Evolutionary conservation across 495 filamentous ascomycete genomes (phyloP).

Genomic region (Trichodelitschia bisporula): DNA sequence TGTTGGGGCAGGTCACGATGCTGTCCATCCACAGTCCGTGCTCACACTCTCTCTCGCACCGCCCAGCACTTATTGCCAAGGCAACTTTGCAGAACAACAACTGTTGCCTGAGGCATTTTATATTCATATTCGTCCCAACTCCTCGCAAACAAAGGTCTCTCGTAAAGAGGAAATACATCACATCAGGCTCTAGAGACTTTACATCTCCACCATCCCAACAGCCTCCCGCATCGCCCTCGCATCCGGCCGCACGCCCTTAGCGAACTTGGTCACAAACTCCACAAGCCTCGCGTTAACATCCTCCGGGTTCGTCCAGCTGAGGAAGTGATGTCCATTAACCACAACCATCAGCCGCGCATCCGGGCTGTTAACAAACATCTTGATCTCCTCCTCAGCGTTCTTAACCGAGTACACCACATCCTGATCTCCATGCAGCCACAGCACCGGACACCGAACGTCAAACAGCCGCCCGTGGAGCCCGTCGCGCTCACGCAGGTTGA

Average conservation of each 20-base stretch:
- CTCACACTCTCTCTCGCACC: no score
- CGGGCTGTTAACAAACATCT: constrained; percentile 26
- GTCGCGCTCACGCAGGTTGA: constrained; percentile 33
- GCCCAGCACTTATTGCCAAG: no score
- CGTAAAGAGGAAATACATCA: no score
- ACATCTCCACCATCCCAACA: no score
- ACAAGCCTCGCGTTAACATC: constrained; percentile 28
- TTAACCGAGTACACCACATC: constrained; percentile 25
- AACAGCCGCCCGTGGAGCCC: constrained; percentile 25
- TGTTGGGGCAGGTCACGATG: no score
- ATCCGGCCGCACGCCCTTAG: constrained; percentile 6
- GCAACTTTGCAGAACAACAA: no score
- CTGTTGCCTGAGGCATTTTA: no score
- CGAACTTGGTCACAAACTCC: constrained; percentile 22
- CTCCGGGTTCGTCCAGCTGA: constrained; percentile 28
- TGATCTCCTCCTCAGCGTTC: constrained; percentile 29
- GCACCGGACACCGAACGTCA: constrained; percentile 32
- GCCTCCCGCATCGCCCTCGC: no score
- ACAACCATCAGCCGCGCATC: constrained; percentile 24
- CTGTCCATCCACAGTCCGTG: no score
- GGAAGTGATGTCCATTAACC: constrained; percentile 30
- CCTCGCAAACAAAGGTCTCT: no score
- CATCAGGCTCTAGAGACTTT: no score
- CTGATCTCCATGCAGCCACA: constrained; percentile 36
- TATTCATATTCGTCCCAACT: no score